A percentile compares a stretch with the other conserved stretches of the same genome.
phyloP scores from a whole-genome alignment of 176 grass and related monocot species.

The Aechmea fasciata region DNA sequence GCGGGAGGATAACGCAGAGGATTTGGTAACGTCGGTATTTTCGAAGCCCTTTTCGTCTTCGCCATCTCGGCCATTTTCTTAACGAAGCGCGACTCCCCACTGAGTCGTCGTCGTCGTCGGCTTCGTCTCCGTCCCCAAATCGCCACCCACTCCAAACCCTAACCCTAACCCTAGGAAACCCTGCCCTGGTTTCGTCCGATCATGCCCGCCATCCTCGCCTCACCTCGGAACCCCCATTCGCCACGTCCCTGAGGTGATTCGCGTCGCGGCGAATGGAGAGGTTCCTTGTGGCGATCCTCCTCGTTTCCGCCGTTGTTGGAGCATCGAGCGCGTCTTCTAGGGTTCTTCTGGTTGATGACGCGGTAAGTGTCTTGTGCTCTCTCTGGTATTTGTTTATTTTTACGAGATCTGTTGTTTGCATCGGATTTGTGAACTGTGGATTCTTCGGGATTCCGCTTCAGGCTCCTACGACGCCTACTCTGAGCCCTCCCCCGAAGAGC shows the following conservation, averaged over 20 bases:
- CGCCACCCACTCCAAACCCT: too few species aligned
- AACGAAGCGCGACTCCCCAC: too few species aligned
- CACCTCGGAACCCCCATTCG: slow-evolving; percentile 7
- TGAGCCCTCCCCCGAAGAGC: neutral
- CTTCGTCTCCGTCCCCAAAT: too few species aligned
- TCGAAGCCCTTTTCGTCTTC: too few species aligned
- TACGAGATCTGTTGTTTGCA: neutral
- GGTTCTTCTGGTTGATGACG: slow-evolving; percentile 23
- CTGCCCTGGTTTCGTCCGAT: neutral
- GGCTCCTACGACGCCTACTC: neutral
- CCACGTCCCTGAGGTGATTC: neutral
- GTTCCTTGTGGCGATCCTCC: slow-evolving; percentile 6
- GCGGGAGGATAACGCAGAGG: too few species aligned
- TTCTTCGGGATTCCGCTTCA: neutral
- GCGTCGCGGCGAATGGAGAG: slow-evolving; percentile 14
- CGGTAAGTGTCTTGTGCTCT: slow-evolving; percentile 16
- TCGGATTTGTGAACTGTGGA: neutral
- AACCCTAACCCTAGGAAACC: too few species aligned
- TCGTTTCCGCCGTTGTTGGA: slow-evolving; percentile 15
- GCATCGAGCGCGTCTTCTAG: slow-evolving; percentile 21
- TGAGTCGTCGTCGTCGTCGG: too few species aligned
- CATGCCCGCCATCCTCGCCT: neutral
- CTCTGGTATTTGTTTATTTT: neutral
- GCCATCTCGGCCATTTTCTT: too few species aligned
- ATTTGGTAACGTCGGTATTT: too few species aligned